Evolutionary conservation across 495 filamentous ascomycete genomes (phyloP).

Genomic region (Penicillium nucicola): DNA sequence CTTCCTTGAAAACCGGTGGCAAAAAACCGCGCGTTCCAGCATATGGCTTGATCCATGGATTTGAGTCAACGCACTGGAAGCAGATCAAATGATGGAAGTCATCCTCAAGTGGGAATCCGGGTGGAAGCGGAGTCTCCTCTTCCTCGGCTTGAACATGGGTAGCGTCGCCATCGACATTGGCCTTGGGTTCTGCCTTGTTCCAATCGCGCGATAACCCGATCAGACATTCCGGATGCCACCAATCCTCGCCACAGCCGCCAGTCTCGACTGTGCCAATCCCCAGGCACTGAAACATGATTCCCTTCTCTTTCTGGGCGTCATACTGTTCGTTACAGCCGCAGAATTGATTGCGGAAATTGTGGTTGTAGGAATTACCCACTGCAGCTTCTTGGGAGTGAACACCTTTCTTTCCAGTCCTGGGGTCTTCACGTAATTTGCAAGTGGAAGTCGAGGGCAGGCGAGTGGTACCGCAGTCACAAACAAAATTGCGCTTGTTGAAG

Average conservation of each 20-base stretch:
- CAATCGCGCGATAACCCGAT: constrained; percentile 66
- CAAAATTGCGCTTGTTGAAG: constrained; percentile 91
- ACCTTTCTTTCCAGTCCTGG: constrained; percentile 69
- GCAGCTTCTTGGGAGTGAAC: constrained; percentile 72
- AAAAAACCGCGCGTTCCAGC: constrained; percentile 83
- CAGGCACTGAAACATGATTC: constrained; percentile 99
- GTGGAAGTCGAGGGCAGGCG: constrained; percentile 65
- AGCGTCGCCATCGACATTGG: constrained; percentile 33
- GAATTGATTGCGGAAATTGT: constrained; percentile 91
- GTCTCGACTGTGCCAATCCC: constrained; percentile 75
- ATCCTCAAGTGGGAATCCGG: constrained; percentile 84
- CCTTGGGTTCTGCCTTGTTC: constrained; percentile 39
- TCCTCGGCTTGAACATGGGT: constrained; percentile 36
- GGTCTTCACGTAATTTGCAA: constrained; percentile 75
- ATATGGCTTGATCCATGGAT: constrained; percentile 90
- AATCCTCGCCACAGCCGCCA: constrained; percentile 95
- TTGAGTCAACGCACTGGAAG: constrained; percentile 85
- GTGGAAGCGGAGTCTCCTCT: constrained; percentile 62
- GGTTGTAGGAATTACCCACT: constrained; percentile 80
- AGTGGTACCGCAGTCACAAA: constrained; percentile 94
- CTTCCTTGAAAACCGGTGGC: constrained; percentile 55
- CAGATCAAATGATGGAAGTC: constrained; percentile 88
- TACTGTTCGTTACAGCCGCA: constrained; percentile 89
- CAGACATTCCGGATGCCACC: constrained; percentile 96
- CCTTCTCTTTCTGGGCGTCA: constrained; percentile 79